A percentile compares a stretch with the other conserved stretches of the same genome.
Conservation (phyloP, 495 filamentous ascomycete genomes). For the Staphylotrichum tortipilum region DNA sequence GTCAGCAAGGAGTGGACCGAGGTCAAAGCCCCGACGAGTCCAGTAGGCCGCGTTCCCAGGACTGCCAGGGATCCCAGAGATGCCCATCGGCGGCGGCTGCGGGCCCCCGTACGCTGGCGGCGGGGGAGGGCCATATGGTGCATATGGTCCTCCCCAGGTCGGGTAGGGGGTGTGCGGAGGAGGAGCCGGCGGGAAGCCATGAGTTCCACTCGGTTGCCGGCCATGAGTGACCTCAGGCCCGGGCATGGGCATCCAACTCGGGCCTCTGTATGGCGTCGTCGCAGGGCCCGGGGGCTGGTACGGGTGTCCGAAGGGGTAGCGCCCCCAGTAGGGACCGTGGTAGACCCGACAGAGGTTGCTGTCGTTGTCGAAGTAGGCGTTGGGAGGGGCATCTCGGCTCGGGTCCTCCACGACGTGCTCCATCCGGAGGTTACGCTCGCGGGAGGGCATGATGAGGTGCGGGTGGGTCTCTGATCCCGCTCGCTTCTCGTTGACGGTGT, state of each 20-base stretch:
- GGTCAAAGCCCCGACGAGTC: background rate
- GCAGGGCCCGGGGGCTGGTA: background rate
- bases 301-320: constrained; percentile 27
- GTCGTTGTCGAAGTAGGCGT: constrained; percentile 40
- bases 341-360: constrained; percentile 38
- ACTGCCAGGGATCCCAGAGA: constrained; percentile 1
- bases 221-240: background rate
- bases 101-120: background rate
- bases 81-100: background rate
- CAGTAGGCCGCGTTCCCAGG: too few relatives aligned
- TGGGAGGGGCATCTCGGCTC: constrained; percentile 37
- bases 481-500: constrained; percentile 10
- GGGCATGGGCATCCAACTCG: background rate
- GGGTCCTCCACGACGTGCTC: constrained; percentile 36
- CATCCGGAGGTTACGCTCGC: constrained; percentile 31
- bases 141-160: background rate
- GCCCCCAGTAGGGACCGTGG: constrained; percentile 40
- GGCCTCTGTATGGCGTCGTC: background rate
- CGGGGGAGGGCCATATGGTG: background rate
- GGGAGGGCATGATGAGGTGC: constrained; percentile 26
- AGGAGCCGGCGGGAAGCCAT: background rate
- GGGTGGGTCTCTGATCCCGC: background rate
- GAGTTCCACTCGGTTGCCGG: background rate
- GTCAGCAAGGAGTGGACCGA: background rate
- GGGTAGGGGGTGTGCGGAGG: background rate